Conservation (phyloP, 306 rosid genomes). For the Astragalus glycyphyllos region DNA sequence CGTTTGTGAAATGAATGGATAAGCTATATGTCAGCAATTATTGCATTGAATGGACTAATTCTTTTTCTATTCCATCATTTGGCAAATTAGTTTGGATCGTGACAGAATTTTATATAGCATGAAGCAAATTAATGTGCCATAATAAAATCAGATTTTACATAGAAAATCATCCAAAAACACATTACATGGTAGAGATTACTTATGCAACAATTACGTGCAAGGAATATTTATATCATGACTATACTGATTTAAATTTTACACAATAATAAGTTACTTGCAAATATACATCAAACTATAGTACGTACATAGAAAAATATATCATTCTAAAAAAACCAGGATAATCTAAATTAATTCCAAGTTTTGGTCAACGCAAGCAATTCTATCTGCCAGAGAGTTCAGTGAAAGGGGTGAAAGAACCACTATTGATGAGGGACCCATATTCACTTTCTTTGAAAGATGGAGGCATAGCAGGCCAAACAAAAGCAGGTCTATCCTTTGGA, state of each 20-base stretch:
- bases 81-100: neutral
- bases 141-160: neutral
- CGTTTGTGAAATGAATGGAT: no score
- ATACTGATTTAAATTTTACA: neutral
- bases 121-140: neutral
- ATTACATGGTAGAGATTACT: neutral
- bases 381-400: conserved; percentile 58
- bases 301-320: no score
- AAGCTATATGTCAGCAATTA: no score
- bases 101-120: neutral
- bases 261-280: neutral
- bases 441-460: conserved; percentile 49
- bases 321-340: neutral
- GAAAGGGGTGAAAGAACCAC: conserved; percentile 43
- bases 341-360: conserved; percentile 12
- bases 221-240: neutral
- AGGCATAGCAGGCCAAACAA: conserved; percentile 77
- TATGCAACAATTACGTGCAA: neutral
- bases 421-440: conserved; percentile 23
- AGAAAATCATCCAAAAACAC: neutral
- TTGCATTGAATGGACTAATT: neutral
- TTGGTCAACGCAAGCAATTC: conserved; percentile 11
- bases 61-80: neutral
- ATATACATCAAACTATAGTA: neutral
- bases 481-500: conserved; percentile 64